A percentile compares a stretch with the other conserved stretches of the same genome.
Conservation (phyloP, 257 asterid species). For the Ballota nigra region DNA sequence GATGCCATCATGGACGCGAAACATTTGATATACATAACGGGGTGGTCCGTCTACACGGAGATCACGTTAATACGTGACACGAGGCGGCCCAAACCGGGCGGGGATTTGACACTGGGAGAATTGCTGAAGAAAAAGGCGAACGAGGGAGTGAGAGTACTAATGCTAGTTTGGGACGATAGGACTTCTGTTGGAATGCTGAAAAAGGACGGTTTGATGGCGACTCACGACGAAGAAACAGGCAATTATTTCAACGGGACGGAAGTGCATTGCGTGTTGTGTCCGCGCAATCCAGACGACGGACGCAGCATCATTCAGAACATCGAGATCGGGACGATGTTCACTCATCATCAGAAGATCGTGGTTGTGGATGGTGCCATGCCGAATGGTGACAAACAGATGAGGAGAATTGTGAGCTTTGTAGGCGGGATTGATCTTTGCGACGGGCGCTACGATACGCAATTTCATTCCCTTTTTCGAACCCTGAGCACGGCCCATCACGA, state of each 20-base stretch:
- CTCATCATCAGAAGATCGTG: conserved; percentile 69
- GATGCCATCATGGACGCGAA: conserved; percentile 51
- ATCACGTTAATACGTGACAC: conserved; percentile 52
- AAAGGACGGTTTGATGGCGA: conserved; percentile 61
- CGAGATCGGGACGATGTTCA: conserved; percentile 55
- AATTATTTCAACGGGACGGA: conserved; percentile 37
- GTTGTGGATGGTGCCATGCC: conserved; percentile 63
- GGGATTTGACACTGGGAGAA: conserved; percentile 58
- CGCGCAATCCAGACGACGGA: conserved; percentile 75
- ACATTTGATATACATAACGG: conserved; percentile 62
- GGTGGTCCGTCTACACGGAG: conserved; percentile 70
- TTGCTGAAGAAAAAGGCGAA: conserved; percentile 56
- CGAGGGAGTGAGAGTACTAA: conserved; percentile 66
- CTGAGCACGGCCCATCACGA: conserved; percentile 48
- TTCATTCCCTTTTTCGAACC: conserved; percentile 66
- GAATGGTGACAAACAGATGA: conserved; percentile 29
- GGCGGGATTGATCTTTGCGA: conserved; percentile 81
- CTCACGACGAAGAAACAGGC: conserved; percentile 63
- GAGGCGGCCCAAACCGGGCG: conserved; percentile 54
- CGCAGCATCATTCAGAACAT: conserved; percentile 52
- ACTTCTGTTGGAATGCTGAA: conserved; percentile 55
- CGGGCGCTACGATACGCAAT: conserved; percentile 66
- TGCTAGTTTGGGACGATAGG: conserved; percentile 78
- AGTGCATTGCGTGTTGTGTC: conserved; percentile 65
- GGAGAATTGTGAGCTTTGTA: conserved; percentile 59